Evolutionary conservation across 2,329 filamentous ascomycete species (phyloP).

Genomic region (Cyphellophora attinorum): DNA sequence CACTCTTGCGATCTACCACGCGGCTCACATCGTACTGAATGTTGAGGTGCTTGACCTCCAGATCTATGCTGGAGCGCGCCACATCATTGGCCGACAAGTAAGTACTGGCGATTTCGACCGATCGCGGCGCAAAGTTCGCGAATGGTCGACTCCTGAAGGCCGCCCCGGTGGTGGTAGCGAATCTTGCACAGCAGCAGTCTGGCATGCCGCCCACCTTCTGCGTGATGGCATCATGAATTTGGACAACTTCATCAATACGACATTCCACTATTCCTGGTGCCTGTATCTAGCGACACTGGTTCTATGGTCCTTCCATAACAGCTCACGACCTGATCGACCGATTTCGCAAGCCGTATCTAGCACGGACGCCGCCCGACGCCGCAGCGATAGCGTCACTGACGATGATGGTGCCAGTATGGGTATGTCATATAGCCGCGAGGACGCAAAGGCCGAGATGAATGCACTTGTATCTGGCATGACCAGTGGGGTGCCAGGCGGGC

Average conservation of each 20-base stretch:
- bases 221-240: conserved; percentile 40
- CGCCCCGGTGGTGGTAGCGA: conserved; percentile 7
- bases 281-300: conserved; percentile 50
- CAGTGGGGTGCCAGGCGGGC: conserved; percentile 24
- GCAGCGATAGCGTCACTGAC: conserved; percentile 27
- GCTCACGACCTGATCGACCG: conserved; percentile 13
- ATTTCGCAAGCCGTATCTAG: conserved; percentile 3
- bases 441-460: conserved; percentile 28
- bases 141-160: conserved; percentile 35
- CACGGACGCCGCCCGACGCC: conserved; percentile 14
- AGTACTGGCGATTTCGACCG: conserved; percentile 40
- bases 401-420: conserved; percentile 37
- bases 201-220: conserved; percentile 46
- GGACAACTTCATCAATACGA: conserved; percentile 40
- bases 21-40: conserved; percentile 47
- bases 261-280: conserved; percentile 55
- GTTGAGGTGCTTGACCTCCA: conserved; percentile 53
- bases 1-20: conserved; percentile 47
- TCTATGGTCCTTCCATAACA: conserved; percentile 49
- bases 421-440: conserved; percentile 33
- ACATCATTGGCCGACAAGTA: conserved; percentile 50
- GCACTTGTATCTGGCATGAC: conserved; percentile 26
- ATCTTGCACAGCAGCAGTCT: conserved; percentile 38
- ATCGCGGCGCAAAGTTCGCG: conserved; percentile 42
- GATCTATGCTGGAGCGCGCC: conserved; percentile 49